Base-by-base conservation (phyloP, 2,329 filamentous ascomycete genomes). In the Aspergillus tanneri region DNA sequence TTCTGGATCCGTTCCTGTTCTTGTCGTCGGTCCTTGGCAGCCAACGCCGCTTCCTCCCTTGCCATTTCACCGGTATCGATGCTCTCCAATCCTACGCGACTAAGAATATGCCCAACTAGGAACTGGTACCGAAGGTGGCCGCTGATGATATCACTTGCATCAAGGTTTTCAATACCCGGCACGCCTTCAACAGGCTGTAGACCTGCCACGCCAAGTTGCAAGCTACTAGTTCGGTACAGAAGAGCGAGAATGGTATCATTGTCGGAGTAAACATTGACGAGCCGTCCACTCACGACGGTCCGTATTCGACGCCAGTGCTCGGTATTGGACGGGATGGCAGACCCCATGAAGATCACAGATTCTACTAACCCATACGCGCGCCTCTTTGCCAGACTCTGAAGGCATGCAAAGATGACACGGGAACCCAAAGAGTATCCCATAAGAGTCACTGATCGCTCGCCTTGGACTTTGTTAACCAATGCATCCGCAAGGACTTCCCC, bases 161-260 rank as follows among this genome's bases (percentile, higher is more conserved):
- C 77, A 44, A 87, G 72, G 57, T 87, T 90, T 65, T 90, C 86
- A 5, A 77, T 65, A 0, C 70, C 69, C 0, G 65, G 56, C 2
- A 76, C 63, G 11, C 63, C 80, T 48, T 83, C 71, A 19, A 95
- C 81, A 24, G 83, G 77, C 64, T 96, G 87, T 1, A 97, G 73
- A 0, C 91, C 92, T 0, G 90, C 90, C 34, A 96, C 82, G 3
- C 91, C 91, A 32, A 88, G 79, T 55, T 93, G 86, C 22, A 95
- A 80, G 49, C 85, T 90, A 32, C 87, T 90, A 2, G 89, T 86
- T 36, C 91, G 84, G 67, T 96, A 96, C 14, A 96, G 75, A 64
- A 96, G 92, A 1, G 84, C 90, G 1, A 96, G 82, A 24, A 96
- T 84, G 61, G 89, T 88, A 68, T 96, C 91, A 51, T 93, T 91